Evolutionary conservation across 148 eudicot genomes (phyloP).

Genomic region (Polygonum maritimum): DNA sequence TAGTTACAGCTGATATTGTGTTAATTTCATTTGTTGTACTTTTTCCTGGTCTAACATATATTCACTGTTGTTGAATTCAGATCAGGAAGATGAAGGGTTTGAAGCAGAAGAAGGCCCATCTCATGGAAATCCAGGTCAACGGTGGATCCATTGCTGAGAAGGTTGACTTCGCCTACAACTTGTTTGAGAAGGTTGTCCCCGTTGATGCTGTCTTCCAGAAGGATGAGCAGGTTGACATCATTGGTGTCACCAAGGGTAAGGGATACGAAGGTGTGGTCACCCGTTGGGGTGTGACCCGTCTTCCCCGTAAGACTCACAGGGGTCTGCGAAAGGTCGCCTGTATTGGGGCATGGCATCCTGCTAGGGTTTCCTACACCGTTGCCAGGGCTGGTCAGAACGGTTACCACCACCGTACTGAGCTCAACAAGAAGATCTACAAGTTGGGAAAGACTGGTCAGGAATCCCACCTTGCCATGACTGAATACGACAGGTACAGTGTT

Average conservation of each 20-base stretch:
- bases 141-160: constrained; percentile 55
- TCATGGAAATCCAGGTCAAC: constrained; percentile 75
- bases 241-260: constrained; percentile 83
- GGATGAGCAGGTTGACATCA: constrained; percentile 75
- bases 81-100: constrained; percentile 58
- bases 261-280: constrained; percentile 89
- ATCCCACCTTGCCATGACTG: constrained; percentile 51
- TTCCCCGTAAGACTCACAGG: constrained; percentile 85
- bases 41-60: neutral
- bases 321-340: constrained; percentile 87
- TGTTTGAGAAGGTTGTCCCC: constrained; percentile 66
- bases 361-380: constrained; percentile 78
- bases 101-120: constrained; percentile 73
- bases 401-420: constrained; percentile 74
- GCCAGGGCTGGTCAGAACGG: constrained; percentile 86
- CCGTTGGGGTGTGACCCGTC: constrained; percentile 86
- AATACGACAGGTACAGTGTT: constrained; percentile 58
- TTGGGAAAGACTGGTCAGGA: constrained; percentile 64
- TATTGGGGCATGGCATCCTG: constrained; percentile 89
- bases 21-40: neutral
- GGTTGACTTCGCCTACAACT: constrained; percentile 58
- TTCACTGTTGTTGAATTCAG: neutral
- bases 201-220: constrained; percentile 63
- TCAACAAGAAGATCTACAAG: constrained; percentile 74
- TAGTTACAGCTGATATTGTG: neutral